A percentile compares a stretch with the other conserved stretches of the same genome.
phyloP scores from a whole-genome alignment of 1,284 basidiomycete species.

The Gastroboletus turbinatus region DNA sequence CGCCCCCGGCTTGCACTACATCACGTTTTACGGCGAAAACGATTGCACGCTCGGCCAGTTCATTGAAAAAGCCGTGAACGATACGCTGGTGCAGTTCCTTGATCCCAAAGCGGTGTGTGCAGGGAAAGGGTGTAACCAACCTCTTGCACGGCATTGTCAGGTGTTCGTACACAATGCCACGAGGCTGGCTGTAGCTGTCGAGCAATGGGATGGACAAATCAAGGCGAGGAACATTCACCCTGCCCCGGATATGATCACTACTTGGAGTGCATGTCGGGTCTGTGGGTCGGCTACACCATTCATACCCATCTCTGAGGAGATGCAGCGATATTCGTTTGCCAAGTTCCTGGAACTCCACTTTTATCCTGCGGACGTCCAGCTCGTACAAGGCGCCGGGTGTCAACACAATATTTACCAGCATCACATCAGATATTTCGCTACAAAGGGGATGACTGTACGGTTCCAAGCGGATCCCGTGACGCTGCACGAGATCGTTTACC shows the following conservation, averaged over 20 bases:
- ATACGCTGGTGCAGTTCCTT: conserved; percentile 66
- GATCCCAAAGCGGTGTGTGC: conserved; percentile 77
- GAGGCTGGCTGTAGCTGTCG: conserved; percentile 81
- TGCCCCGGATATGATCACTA: conserved; percentile 77
- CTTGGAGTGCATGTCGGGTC: conserved; percentile 88
- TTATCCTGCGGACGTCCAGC: conserved; percentile 81
- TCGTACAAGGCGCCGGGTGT: conserved; percentile 84
- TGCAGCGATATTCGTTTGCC: conserved; percentile 91
- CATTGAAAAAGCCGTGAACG: conserved; percentile 78
- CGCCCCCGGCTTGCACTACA: conserved; percentile 66
- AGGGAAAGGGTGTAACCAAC: conserved; percentile 81
- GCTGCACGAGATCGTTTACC: conserved; percentile 86
- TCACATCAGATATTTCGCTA: conserved; percentile 91
- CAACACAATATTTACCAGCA: conserved; percentile 93
- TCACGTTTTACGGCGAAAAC: conserved; percentile 91
- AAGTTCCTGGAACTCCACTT: conserved; percentile 93
- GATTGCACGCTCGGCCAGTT: conserved; percentile 93
- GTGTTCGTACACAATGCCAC: conserved; percentile 90
- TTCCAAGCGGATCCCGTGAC: conserved; percentile 87
- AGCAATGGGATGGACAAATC: conserved; percentile 82
- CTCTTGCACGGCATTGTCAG: conserved; percentile 82
- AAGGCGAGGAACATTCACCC: conserved; percentile 53
- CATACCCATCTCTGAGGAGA: conserved; percentile 89
- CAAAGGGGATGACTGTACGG: conserved; percentile 81
- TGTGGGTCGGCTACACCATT: conserved; percentile 85